phyloP scores from a whole-genome alignment of 805 yeast genomes.

The Cyberlindnera meyerae region DNA sequence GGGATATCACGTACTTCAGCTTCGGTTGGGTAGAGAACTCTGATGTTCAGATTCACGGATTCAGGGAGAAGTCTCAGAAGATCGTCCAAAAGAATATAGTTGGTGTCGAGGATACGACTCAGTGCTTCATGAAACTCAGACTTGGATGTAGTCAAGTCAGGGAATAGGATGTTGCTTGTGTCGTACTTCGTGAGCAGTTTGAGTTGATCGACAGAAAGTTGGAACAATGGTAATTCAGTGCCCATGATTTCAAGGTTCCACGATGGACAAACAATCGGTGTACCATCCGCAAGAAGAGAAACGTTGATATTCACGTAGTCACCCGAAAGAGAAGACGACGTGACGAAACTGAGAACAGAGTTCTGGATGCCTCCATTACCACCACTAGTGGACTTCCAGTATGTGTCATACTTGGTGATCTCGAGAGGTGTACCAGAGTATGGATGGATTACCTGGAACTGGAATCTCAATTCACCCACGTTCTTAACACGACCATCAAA shows the following conservation, averaged over 20 bases:
- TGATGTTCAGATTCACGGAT: conserved; percentile 63
- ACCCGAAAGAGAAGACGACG: conserved; percentile 87
- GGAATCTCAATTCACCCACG: conserved; percentile 75
- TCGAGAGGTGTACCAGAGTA: conserved; percentile 79
- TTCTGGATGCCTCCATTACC: conserved; percentile 25
- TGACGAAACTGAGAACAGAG: conserved; percentile 62
- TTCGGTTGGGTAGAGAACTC: conserved; percentile 70
- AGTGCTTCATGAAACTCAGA: conserved; percentile 27
- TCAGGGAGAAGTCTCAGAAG: conserved; percentile 53
- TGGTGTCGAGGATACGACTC: conserved; percentile 39
- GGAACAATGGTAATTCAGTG: conserved; percentile 56
- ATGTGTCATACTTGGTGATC: conserved; percentile 88
- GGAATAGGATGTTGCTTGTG: conserved; percentile 18
- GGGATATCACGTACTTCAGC: conserved; percentile 39
- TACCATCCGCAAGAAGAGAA: conserved; percentile 73
- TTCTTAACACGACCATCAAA: conserved; percentile 76
- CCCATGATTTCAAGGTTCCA: conserved; percentile 49
- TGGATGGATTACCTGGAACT: conserved; percentile 84
- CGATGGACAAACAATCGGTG: conserved; percentile 75
- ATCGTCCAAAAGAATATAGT: conserved; percentile 55
- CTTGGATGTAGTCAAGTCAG: conserved; percentile 3
- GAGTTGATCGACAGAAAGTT: conserved; percentile 38
- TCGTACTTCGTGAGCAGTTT: conserved; percentile 28
- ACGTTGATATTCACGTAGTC: conserved; percentile 67
- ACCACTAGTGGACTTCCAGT: conserved; percentile 88